Conservation (phyloP, 208 protist species). For the Leptomonas pyrrhocoris region DNA sequence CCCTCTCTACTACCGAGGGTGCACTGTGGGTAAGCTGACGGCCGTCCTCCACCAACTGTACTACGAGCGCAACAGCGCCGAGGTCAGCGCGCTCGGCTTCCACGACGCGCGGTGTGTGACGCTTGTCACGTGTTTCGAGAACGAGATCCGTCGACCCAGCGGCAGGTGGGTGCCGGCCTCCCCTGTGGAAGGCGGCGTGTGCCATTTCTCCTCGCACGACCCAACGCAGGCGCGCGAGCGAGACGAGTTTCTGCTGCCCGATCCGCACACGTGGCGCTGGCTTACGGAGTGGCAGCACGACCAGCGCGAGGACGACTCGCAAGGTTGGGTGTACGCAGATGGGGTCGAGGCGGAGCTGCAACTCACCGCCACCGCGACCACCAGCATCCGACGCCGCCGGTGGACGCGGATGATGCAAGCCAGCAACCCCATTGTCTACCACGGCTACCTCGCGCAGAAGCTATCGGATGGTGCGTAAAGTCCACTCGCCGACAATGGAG, state of each 20-base stretch:
- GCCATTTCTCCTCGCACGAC: conserved; percentile 40
- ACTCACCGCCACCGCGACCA: conserved; percentile 19
- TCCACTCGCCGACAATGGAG: neutral
- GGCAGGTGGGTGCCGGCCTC: conserved; percentile 44
- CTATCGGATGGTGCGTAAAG: neutral
- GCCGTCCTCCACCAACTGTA: conserved; percentile 45
- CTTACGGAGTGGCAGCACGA: conserved; percentile 58
- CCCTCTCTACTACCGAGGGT: conserved; percentile 59
- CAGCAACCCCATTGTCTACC: conserved; percentile 46
- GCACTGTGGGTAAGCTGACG: conserved; percentile 47
- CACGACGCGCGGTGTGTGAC: conserved; percentile 33
- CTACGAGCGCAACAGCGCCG: conserved; percentile 54
- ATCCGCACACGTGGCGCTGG: conserved; percentile 50
- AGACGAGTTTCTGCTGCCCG: conserved; percentile 49
- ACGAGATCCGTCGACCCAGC: conserved; percentile 38
- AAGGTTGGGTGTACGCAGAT: conserved; percentile 65
- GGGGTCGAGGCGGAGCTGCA: conserved; percentile 30
- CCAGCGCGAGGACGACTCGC: conserved; percentile 38
- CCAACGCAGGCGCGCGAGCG: conserved; percentile 29
- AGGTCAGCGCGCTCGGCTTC: conserved; percentile 44
- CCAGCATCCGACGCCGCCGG: conserved; percentile 40
- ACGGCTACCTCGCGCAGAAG: conserved; percentile 43
- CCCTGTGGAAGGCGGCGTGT: conserved; percentile 25
- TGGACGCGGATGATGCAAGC: conserved; percentile 71
- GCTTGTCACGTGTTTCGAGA: conserved; percentile 67